Base-by-base conservation (phyloP, 1,284 basidiomycete genomes). In the Moesziomyces parantarcticus region DNA sequence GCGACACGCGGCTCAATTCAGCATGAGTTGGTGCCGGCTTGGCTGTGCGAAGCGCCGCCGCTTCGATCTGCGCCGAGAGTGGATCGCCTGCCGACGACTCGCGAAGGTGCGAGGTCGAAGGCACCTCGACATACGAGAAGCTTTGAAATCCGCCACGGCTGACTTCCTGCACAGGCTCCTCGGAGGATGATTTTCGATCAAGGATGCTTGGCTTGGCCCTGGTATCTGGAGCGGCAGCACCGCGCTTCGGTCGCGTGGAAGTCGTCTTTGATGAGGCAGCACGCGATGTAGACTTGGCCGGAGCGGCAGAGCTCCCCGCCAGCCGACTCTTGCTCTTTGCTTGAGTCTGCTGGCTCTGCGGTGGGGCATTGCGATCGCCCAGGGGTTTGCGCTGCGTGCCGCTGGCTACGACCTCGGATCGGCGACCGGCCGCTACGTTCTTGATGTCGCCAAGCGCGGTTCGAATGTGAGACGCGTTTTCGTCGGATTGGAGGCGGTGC, bases 1-100 rank as follows among this genome's bases (percentile, higher is more conserved):
- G 58, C 18, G 65, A 68, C 18, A 68, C 32, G 3, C 65, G 65
- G 13, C 42, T 47, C 8, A 62, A 51, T 39, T 55, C 50, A 20
- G 34, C 55, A 13, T 58, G 40, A 6, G 50, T 47, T 26, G 51
- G 55, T n/a, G 20, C 32, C 9, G 50, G 16, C 11, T 50, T 6
- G 6, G 39, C 34, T 2, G 36, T 9, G 16, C 22, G 34, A 22
- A 20, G 53, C 5, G 21, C 40, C 20, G 58, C 65, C 11, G 65
- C 45, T 29, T 53, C 50, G 39, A 61, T 54, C 43, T 61, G 64
- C 22, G 50, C 40, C 4, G 64, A 53, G 10, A 58, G 20, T 5
- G 45, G 1, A 25, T 47, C 46, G 6, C 40, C 42, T 11, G 46
- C 14, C 8, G 29, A 6, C 0, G 43, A 43, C 13, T 16, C 34